phyloP scores from a whole-genome alignment of 2,329 filamentous ascomycete species.

The Coniella lustricola region DNA sequence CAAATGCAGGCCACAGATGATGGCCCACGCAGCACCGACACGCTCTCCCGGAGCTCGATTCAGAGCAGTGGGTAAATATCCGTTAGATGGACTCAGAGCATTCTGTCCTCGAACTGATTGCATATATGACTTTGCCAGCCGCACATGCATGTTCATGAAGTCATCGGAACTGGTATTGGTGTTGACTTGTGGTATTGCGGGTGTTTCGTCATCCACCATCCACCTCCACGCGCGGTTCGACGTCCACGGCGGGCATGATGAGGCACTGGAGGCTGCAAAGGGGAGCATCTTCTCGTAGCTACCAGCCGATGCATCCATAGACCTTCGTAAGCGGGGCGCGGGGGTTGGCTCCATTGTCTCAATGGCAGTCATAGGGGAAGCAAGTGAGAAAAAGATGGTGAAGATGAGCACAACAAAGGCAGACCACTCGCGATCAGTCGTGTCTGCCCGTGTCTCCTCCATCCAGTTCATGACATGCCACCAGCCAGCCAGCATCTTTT shows the following conservation, averaged over 20 bases:
- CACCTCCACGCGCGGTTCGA: constrained; percentile 63
- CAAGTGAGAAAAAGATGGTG: constrained; percentile 55
- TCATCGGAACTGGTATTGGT: constrained; percentile 18
- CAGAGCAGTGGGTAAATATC: constrained; percentile 59
- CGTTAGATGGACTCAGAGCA: constrained; percentile 41
- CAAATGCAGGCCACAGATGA: constrained; percentile 73
- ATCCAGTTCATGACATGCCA: constrained; percentile 70
- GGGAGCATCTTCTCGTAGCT: constrained; percentile 34
- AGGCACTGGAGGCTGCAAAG: constrained; percentile 40
- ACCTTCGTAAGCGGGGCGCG: constrained; percentile 32
- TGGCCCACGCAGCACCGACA: constrained; percentile 55
- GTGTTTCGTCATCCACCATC: constrained; percentile 52
- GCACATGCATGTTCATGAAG: constrained; percentile 47
- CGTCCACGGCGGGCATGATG: constrained; percentile 50
- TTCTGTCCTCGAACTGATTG: constrained; percentile 49
- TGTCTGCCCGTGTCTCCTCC: constrained; percentile 36
- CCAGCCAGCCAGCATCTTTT: constrained; percentile 61
- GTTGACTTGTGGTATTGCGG: constrained; percentile 1
- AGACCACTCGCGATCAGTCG: constrained; percentile 60
- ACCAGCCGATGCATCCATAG: constrained; percentile 7
- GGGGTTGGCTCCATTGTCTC: constrained; percentile 7
- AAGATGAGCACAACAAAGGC: constrained; percentile 58
- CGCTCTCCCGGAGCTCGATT: constrained; percentile 48
- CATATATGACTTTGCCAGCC: constrained; percentile 59
- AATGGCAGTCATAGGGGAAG: constrained; percentile 17